Conservation (phyloP, 2,329 filamentous ascomycete species). For the Colletotrichum tabaci region DNA sequence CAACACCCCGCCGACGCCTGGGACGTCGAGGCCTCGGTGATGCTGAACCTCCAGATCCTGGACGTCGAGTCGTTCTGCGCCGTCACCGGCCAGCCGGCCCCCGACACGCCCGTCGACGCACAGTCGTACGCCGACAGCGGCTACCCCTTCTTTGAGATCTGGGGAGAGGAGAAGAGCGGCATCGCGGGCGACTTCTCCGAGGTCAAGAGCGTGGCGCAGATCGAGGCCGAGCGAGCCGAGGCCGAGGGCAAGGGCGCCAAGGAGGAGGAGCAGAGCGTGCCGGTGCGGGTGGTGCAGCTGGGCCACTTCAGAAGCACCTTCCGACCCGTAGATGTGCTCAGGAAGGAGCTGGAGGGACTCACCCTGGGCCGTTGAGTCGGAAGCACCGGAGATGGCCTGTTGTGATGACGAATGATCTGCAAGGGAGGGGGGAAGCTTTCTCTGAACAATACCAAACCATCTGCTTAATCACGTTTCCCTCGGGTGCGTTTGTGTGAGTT, state of each 20-base stretch:
- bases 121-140: slow-evolving; percentile 51
- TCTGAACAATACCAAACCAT: too few species aligned
- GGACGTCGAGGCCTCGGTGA: slow-evolving; percentile 47
- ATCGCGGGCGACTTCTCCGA: slow-evolving; percentile 42
- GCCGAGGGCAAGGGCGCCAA: slow-evolving; percentile 25
- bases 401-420: background rate
- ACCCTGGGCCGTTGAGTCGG: background rate
- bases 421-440: background rate
- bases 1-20: slow-evolving; percentile 46
- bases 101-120: slow-evolving; percentile 52
- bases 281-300: slow-evolving; percentile 28
- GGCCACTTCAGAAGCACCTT: slow-evolving; percentile 41
- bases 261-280: slow-evolving; percentile 37
- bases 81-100: slow-evolving; percentile 54
- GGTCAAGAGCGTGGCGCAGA: slow-evolving; percentile 44
- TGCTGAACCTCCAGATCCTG: slow-evolving; percentile 58
- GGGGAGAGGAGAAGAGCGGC: slow-evolving; percentile 42
- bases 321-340: slow-evolving; percentile 35
- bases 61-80: slow-evolving; percentile 52
- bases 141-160: slow-evolving; percentile 55
- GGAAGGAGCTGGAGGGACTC: slow-evolving; percentile 25
- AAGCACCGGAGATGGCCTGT: background rate
- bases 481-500: too few species aligned
- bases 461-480: too few species aligned
- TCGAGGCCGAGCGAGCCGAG: slow-evolving; percentile 38